A percentile compares a stretch with the other conserved stretches of the same genome.
phyloP scores from a whole-genome alignment of 1,284 basidiomycete species.

The Rhizopogon parksii region DNA sequence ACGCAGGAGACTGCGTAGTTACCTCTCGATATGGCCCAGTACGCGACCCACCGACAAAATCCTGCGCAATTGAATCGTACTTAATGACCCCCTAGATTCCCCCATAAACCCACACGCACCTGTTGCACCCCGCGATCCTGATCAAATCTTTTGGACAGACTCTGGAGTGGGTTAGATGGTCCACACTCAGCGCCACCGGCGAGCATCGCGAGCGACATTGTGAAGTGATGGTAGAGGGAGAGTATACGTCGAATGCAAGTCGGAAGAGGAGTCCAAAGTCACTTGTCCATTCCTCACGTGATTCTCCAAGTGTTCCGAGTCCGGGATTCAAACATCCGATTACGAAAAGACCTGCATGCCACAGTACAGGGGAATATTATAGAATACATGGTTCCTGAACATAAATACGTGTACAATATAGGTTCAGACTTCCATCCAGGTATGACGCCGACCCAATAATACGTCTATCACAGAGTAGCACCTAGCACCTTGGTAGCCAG shows the following conservation, averaged over 20 bases:
- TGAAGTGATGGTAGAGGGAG: background rate
- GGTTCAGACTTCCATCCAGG: background rate
- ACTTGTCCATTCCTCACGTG: slow-evolving; percentile 1
- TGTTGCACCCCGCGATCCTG: slow-evolving; percentile 73
- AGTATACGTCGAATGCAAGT: background rate
- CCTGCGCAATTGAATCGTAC: slow-evolving; percentile 37
- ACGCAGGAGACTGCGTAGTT: slow-evolving; percentile 15
- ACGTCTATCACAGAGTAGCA: slow-evolving; percentile 39
- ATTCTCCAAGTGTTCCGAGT: background rate
- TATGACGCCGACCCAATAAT: background rate
- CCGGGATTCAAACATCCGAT: too few relatives aligned
- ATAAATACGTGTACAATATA: slow-evolving; percentile 1
- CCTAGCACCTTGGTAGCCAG: slow-evolving; percentile 88
- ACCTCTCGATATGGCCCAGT: slow-evolving; percentile 57
- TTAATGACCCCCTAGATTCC: background rate
- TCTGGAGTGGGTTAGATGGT: slow-evolving; percentile 74
- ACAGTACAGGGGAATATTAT: too few relatives aligned
- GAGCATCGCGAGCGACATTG: slow-evolving; percentile 73
- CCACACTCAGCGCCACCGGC: slow-evolving; percentile 72
- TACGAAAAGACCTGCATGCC: too few relatives aligned
- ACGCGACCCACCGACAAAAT: slow-evolving; percentile 52
- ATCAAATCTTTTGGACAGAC: slow-evolving; percentile 69
- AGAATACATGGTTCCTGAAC: background rate
- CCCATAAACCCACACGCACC: slow-evolving; percentile 32
- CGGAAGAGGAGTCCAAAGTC: background rate